These are phyloP conservation scores for Chaetothyriales sp. DNA, from an alignment of 2,329 filamentous ascomycete species.

Conservation along the genomic window DNA sequence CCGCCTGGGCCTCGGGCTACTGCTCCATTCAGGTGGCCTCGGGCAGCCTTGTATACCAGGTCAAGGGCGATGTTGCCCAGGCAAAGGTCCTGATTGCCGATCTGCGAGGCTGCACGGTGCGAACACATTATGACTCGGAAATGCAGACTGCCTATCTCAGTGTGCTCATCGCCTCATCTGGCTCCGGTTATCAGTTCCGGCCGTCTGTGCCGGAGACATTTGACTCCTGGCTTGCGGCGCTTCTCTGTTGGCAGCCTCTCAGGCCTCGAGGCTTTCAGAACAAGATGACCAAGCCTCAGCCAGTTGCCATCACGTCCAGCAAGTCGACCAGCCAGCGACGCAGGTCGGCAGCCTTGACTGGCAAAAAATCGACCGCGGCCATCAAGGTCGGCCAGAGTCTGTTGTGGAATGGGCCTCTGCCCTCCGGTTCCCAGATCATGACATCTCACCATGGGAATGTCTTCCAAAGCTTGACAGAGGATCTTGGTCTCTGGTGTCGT, in stretches of 20 bases:
- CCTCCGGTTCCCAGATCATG: slow-evolving; percentile 13
- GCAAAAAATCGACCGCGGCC: slow-evolving; percentile 58
- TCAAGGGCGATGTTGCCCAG: slow-evolving; percentile 33
- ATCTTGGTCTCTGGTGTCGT: slow-evolving; percentile 49
- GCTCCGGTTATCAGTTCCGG: slow-evolving; percentile 32
- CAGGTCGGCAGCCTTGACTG: slow-evolving; percentile 32
- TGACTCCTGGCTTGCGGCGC: slow-evolving; percentile 37
- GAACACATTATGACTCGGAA: slow-evolving; percentile 33
- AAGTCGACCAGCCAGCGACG: slow-evolving; percentile 29
- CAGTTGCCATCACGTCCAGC: slow-evolving; percentile 29
- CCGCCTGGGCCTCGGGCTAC: slow-evolving; percentile 35
- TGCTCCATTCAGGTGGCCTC: slow-evolving; percentile 37
- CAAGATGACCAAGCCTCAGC: slow-evolving; percentile 36
- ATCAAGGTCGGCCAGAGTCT: slow-evolving; percentile 91
- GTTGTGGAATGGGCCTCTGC: slow-evolving; percentile 64
- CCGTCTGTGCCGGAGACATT: slow-evolving; percentile 37
- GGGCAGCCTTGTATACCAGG: slow-evolving; percentile 36
- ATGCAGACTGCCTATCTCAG: slow-evolving; percentile 32
- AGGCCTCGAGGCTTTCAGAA: slow-evolving; percentile 35
- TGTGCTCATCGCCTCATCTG: slow-evolving; percentile 33
- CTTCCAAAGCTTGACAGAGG: slow-evolving; percentile 1
- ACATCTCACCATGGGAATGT: background rate
- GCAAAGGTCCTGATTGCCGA: slow-evolving; percentile 36
- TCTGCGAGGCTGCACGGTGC: slow-evolving; percentile 34
- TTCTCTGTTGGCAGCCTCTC: slow-evolving; percentile 37